These are phyloP conservation scores for Solanum chacoense DNA, from an alignment of 305 asterid genomes.

Conservation along the genomic window DNA sequence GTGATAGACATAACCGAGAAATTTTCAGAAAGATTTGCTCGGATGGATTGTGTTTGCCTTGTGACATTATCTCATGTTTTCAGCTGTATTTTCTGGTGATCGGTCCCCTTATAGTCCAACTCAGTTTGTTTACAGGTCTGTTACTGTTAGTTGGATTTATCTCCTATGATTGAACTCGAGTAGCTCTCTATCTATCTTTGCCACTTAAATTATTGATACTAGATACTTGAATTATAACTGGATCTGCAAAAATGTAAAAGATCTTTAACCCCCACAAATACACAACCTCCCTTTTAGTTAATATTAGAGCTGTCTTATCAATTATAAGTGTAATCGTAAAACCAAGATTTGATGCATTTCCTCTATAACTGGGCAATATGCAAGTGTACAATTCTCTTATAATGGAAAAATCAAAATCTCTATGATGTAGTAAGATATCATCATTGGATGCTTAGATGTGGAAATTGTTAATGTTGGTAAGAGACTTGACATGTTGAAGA, in stretches of 20 bases:
- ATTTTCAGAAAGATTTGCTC: conserved; percentile 29
- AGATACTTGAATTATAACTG: background rate
- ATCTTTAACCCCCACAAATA: background rate
- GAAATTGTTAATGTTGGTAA: background rate
- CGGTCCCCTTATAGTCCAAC: conserved; percentile 26
- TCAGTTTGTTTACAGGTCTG: too few species aligned
- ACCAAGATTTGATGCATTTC: background rate
- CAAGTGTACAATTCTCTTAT: background rate
- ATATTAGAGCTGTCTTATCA: background rate
- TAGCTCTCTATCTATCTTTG: too few species aligned
- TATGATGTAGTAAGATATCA: background rate
- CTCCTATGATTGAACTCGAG: too few species aligned
- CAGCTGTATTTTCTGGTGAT: conserved; percentile 57
- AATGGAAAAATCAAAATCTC: background rate
- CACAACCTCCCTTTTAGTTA: background rate
- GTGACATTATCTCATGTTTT: conserved; percentile 56
- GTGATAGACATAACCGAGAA: conserved; percentile 44
- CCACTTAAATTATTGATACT: background rate
- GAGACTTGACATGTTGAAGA: background rate
- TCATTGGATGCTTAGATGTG: background rate
- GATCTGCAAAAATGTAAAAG: background rate
- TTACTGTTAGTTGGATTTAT: too few species aligned
- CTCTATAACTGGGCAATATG: background rate
- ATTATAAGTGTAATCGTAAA: background rate
- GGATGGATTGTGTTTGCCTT: conserved; percentile 51